phyloP scores from a whole-genome alignment of 2,329 filamentous ascomycete genomes.

The Epicoccum sorghinum region DNA sequence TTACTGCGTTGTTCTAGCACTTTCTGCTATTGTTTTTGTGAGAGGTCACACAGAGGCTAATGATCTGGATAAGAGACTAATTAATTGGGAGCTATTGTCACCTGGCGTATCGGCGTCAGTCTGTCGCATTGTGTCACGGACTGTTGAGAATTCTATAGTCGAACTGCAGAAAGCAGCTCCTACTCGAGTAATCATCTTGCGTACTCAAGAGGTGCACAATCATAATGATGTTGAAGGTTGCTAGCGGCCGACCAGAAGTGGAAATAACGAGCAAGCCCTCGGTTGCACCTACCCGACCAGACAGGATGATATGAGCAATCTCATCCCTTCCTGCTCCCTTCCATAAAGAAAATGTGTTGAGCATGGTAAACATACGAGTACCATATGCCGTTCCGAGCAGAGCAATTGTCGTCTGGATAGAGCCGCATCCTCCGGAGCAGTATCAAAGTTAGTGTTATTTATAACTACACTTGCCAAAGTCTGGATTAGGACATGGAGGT shows the following conservation, averaged over 20 bases:
- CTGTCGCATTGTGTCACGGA: slow-evolving; percentile 3
- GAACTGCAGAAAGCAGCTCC: neutral
- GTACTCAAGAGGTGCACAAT: too few relatives aligned
- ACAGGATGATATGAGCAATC: neutral
- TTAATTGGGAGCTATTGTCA: slow-evolving; percentile 9
- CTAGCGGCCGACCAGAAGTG: slow-evolving; percentile 3
- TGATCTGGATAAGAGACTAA: slow-evolving; percentile 1
- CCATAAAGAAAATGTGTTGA: neutral
- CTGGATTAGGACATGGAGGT: slow-evolving; percentile 5
- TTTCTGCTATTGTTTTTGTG: slow-evolving; percentile 6
- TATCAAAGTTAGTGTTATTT: slow-evolving; percentile 4
- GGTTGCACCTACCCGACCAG: slow-evolving; percentile 9
- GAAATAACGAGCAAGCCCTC: slow-evolving; percentile 15
- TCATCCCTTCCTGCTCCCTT: neutral
- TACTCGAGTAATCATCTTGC: neutral
- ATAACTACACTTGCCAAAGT: slow-evolving; percentile 6
- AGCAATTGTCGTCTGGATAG: slow-evolving; percentile 5
- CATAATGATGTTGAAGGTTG: neutral
- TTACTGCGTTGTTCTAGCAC: neutral
- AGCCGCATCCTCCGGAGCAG: neutral
- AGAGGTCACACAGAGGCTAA: slow-evolving; percentile 9
- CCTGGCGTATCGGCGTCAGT: slow-evolving; percentile 12
- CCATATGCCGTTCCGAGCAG: too few relatives aligned
- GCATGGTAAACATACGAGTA: neutral
- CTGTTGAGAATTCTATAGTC: neutral